phyloP scores from a whole-genome alignment of 108 stramenopile genomes.

The Skeletonema costatum region DNA sequence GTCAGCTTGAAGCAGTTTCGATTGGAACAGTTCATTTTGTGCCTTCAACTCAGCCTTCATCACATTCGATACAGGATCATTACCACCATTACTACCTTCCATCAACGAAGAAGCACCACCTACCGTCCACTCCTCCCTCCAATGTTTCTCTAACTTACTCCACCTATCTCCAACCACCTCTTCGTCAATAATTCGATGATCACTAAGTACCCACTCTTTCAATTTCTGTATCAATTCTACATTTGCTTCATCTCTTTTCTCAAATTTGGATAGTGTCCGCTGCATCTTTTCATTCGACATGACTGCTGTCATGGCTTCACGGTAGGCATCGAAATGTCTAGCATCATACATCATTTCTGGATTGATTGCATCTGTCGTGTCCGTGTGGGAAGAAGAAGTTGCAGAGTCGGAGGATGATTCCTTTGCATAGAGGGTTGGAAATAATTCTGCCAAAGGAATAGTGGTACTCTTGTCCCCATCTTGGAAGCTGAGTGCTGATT shows the following conservation, averaged over 20 bases:
- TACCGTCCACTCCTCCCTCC: conserved; percentile 35
- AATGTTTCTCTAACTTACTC: conserved; percentile 25
- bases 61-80: background rate
- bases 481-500: conserved; percentile 16
- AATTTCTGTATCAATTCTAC: conserved; percentile 4
- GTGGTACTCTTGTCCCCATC: background rate
- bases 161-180: conserved; percentile 19
- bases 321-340: conserved; percentile 34
- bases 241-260: background rate
- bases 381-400: background rate
- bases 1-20: conserved; percentile 2
- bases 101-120: background rate
- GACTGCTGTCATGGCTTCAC: conserved; percentile 25
- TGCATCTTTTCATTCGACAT: conserved; percentile 14
- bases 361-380: background rate
- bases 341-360: conserved; percentile 24
- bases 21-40: conserved; percentile 29
- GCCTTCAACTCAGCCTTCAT: conserved; percentile 20
- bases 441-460: conserved; percentile 17
- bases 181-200: conserved; percentile 29
- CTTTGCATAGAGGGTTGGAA: conserved; percentile 22
- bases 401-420: background rate
- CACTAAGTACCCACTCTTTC: conserved; percentile 33
- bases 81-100: background rate
- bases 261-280: conserved; percentile 16